Percentiles rank a stretch among this genome's conserved stretches.
Evolutionary conservation across 2,329 filamentous ascomycete species (phyloP).

Genomic region (Ophiocordyceps camponoti-floridani): DNA sequence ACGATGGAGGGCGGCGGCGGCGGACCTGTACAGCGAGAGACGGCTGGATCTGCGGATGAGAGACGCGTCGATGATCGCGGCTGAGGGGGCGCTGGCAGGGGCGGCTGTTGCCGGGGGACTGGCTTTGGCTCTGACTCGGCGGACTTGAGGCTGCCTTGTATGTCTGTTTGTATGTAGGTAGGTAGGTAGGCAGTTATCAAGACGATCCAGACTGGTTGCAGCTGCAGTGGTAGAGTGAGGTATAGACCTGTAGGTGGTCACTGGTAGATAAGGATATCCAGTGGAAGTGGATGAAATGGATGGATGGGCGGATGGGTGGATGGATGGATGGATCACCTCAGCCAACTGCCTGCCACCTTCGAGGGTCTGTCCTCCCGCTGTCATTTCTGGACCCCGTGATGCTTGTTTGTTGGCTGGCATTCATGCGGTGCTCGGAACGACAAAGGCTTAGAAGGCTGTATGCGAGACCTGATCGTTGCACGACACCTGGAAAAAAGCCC

Average conservation of each 20-base stretch:
- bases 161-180: too few species aligned
- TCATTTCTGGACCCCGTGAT: not conserved
- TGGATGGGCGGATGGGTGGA: too few species aligned
- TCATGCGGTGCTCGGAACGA: not conserved
- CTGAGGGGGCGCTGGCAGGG: conserved; percentile 51
- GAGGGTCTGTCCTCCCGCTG: too few species aligned
- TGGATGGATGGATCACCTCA: not conserved
- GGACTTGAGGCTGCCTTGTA: conserved; percentile 4
- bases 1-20: conserved; percentile 28
- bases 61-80: conserved; percentile 50
- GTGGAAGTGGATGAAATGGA: too few species aligned
- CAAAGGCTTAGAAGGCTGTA: not conserved
- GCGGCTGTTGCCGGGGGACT: conserved; percentile 39
- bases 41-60: conserved; percentile 45
- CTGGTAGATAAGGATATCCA: too few species aligned
- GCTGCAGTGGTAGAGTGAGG: too few species aligned
- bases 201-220: not conserved
- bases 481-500: not conserved
- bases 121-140: conserved; percentile 26
- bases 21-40: conserved; percentile 49
- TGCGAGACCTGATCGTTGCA: too few species aligned
- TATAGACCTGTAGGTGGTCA: not conserved
- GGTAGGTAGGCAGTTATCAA: not conserved
- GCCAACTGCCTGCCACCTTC: not conserved
- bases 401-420: not conserved